A percentile compares a stretch with the other conserved stretches of the same genome.
phyloP scores from a whole-genome alignment of 768 basidiomycete genomes.

The Mycena amicta region DNA sequence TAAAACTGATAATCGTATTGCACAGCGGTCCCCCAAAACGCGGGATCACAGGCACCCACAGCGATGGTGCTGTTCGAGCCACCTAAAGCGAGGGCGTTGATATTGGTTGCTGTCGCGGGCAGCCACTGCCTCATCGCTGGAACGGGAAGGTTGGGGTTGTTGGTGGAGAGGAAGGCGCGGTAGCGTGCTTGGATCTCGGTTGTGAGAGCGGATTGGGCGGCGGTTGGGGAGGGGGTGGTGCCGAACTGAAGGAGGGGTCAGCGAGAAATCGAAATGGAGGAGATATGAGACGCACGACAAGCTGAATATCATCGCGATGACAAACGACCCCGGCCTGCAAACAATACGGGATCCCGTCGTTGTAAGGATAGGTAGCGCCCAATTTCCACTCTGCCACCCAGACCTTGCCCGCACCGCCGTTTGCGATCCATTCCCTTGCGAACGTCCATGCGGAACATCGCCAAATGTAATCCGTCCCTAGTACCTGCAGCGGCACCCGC shows the following conservation, averaged over 20 bases:
- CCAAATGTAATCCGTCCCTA: slow-evolving; percentile 74
- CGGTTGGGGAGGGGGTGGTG: slow-evolving; percentile 55
- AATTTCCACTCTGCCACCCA: slow-evolving; percentile 66
- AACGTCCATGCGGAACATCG: slow-evolving; percentile 74
- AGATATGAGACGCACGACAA: slow-evolving; percentile 40
- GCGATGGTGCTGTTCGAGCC: slow-evolving; percentile 41
- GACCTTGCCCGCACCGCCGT: slow-evolving; percentile 53
- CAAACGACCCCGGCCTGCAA: slow-evolving; percentile 60
- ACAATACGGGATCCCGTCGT: slow-evolving; percentile 58
- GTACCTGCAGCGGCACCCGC: slow-evolving; percentile 53
- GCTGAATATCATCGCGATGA: slow-evolving; percentile 81
- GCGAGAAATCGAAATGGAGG: no score
- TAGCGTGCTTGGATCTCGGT: slow-evolving; percentile 70
- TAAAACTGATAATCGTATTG: slow-evolving; percentile 76
- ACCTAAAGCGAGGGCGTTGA: slow-evolving; percentile 63
- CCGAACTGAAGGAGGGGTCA: slow-evolving; percentile 40
- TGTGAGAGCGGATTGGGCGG: slow-evolving; percentile 59
- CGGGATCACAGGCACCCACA: slow-evolving; percentile 60
- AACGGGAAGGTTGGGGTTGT: slow-evolving; percentile 65
- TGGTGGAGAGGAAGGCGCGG: slow-evolving; percentile 60
- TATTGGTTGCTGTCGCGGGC: slow-evolving; percentile 49
- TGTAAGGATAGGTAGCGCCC: slow-evolving; percentile 73
- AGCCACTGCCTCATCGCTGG: no score
- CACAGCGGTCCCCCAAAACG: slow-evolving; percentile 67
- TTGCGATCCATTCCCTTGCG: slow-evolving; percentile 61